phyloP scores from a whole-genome alignment of 2,329 filamentous ascomycete species.

The Stemphylium vesicarium region DNA sequence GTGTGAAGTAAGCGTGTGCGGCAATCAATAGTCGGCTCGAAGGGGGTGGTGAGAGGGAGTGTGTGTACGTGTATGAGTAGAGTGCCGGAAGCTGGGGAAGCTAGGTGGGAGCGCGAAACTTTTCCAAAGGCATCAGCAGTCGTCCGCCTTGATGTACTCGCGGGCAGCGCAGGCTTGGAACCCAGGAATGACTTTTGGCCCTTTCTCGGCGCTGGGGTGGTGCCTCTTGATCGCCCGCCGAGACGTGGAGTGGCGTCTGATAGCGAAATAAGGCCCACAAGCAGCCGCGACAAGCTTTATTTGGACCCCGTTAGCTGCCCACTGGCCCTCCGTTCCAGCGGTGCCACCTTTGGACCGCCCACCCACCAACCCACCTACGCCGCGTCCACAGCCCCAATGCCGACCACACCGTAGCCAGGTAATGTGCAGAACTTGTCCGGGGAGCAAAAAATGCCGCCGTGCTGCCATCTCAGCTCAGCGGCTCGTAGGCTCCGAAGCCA shows the following conservation, averaged over 20 bases:
- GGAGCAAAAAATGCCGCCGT: too few species aligned
- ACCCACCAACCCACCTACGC: too few species aligned
- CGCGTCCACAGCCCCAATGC: too few species aligned
- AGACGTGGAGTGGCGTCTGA: conserved; percentile 46
- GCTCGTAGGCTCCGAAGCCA: not conserved
- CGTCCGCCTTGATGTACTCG: conserved; percentile 30
- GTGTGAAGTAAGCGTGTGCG: conserved; percentile 16
- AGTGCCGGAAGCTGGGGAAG: conserved; percentile 3
- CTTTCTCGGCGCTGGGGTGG: conserved; percentile 39
- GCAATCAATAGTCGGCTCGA: conserved; percentile 2
- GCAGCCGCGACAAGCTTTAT: conserved; percentile 48
- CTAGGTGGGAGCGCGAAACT: conserved; percentile 18
- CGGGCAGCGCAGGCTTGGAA: conserved; percentile 22
- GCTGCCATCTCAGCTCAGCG: too few species aligned
- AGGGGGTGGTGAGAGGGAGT: not conserved
- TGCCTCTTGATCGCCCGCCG: conserved; percentile 43
- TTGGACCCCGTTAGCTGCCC: conserved; percentile 42
- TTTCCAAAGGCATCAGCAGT: conserved; percentile 27
- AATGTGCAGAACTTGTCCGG: too few species aligned
- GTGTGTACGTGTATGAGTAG: not conserved
- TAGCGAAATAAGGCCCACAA: conserved; percentile 45
- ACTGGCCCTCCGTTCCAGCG: conserved; percentile 20
- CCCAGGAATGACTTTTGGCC: conserved; percentile 34
- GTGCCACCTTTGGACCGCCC: conserved; percentile 7
- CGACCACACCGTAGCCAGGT: too few species aligned